Evolutionary conservation across 2,329 filamentous ascomycete genomes (phyloP), one percentile per base, ranked within the genome.

Genomic region (Diaporthe velutina): DNA sequence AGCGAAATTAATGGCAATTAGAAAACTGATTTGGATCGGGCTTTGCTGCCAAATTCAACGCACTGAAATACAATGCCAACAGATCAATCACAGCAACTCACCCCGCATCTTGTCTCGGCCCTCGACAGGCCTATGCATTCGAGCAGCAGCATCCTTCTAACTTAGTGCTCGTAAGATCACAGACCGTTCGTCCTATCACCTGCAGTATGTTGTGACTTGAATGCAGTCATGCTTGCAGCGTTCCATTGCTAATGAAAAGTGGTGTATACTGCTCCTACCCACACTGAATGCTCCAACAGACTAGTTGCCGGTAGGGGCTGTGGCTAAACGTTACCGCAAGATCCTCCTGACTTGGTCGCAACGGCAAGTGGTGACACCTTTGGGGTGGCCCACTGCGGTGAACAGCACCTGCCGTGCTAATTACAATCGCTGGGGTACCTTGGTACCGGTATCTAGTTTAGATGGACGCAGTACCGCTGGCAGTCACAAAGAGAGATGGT

Each of bases 151-250:
- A 42, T 25, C 19, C 38, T 9, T 30, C 15, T 25, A 10, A 12
- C 30, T 5, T 42, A 30, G 35, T 42, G 7, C 30, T 57, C 9
- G 38, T 15, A 13, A 35, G 9, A 35, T 61, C 38, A 38, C 35
- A 25, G 10, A 5, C 38, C 15, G 1, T 3, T 42, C 12, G 38
- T 45, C 58, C 58, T 45, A 61, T 61, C 58, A 61, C n/a, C 38
- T 42, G 25, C 38, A 42, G 58, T 38, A 15, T 19, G 15, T 28
- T 13, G 15, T 61, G n/a, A 5, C 13, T 61, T 28, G 35, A 45
- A 61, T 30, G 58, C 58, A 61, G 57, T 61, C 58, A 61, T 40
- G n/a, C 58, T 61, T 28, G 58, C 58, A 61, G 35, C 38, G 15
- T 61, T 8, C 38, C 58, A 61, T 45, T 22, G 38, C 15, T 61